These are phyloP conservation scores for Fusarium neocosmosporiellum DNA, from an alignment of 2,329 filamentous ascomycete species.

Conservation along the genomic window DNA sequence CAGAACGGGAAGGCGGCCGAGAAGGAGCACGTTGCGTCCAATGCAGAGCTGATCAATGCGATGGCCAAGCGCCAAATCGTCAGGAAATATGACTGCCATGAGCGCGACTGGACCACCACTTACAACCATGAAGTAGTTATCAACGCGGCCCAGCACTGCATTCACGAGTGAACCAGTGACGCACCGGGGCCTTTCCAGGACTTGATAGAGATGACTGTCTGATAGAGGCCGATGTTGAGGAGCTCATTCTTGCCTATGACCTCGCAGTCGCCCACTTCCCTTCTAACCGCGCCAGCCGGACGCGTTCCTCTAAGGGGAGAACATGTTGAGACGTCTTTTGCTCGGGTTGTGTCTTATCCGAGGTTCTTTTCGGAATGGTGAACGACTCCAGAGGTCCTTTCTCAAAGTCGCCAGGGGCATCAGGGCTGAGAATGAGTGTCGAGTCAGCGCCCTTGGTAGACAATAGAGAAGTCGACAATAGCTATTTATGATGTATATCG, in stretches of 20 bases:
- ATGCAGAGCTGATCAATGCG: too few species aligned
- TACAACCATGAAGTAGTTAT: background rate
- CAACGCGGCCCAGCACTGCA: background rate
- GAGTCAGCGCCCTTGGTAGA: background rate
- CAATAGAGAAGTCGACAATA: background rate
- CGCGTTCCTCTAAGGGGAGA: background rate
- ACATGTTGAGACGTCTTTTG: background rate
- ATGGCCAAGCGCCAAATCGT: too few species aligned
- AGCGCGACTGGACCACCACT: background rate
- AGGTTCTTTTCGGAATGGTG: background rate
- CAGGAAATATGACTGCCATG: background rate
- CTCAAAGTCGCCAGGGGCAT: too few species aligned
- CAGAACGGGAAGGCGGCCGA: too few species aligned
- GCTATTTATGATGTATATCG: background rate
- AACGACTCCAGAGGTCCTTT: background rate
- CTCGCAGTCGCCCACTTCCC: background rate
- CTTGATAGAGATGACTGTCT: background rate
- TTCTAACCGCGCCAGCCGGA: background rate
- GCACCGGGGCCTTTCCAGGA: background rate
- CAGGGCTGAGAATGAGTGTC: background rate
- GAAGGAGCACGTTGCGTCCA: too few species aligned
- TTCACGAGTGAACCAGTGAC: background rate
- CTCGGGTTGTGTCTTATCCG: background rate
- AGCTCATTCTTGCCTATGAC: background rate
- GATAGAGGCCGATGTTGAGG: background rate